Conservation (phyloP, 495 filamentous ascomycete genomes). For the Aspergillus steynii region DNA sequence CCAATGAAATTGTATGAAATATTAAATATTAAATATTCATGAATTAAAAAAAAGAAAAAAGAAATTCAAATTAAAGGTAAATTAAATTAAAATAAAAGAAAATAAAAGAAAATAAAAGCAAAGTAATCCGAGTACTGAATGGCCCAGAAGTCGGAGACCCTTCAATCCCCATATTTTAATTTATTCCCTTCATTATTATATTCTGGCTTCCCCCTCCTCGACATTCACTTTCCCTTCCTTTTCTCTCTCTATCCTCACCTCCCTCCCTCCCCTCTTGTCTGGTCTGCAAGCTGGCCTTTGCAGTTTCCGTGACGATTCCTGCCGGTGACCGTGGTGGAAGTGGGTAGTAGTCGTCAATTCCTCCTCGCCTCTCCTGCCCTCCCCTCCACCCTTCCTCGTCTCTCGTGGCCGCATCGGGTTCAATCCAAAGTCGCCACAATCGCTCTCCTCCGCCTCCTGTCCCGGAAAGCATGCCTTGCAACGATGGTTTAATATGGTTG, state of each 20-base stretch:
- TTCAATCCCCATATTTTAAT: constrained; percentile 1
- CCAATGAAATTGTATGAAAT: too few relatives aligned
- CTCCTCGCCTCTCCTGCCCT: neutral
- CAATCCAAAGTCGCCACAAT: constrained; percentile 15
- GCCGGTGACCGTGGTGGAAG: neutral
- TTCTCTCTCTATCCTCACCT: constrained; percentile 3
- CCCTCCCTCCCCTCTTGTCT: constrained; percentile 16
- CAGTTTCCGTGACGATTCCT: constrained; percentile 15
- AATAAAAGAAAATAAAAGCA: neutral
- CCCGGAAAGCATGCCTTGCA: constrained; percentile 40
- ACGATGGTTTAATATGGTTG: constrained; percentile 37
- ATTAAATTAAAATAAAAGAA: neutral
- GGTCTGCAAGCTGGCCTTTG: constrained; percentile 33
- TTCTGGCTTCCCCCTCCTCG: neutral
- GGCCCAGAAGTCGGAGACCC: neutral
- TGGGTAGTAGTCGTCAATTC: constrained; percentile 7
- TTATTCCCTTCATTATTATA: neutral
- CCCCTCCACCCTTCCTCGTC: neutral
- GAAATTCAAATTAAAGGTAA: neutral
- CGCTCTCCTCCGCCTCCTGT: constrained; percentile 6
- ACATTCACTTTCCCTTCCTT: neutral
- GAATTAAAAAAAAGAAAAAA: neutral
- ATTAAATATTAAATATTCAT: neutral
- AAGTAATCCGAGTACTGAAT: neutral
- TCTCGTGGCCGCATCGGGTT: neutral